Evolutionary conservation across 2,329 filamentous ascomycete genomes (phyloP).

Genomic region (Ophiobolus disseminans): DNA sequence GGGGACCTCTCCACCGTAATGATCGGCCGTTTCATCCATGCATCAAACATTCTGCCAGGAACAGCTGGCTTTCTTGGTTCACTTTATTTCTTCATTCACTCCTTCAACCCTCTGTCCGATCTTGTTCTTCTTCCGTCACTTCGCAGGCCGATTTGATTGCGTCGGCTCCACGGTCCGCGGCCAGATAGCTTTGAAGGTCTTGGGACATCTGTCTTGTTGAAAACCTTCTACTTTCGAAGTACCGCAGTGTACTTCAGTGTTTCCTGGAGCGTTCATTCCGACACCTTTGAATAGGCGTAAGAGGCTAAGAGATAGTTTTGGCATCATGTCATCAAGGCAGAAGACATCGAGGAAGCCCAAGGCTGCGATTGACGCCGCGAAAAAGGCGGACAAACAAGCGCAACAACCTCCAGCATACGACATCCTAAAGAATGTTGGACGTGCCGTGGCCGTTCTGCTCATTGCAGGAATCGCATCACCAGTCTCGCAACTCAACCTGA

Average conservation of each 20-base stretch:
- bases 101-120: conserved; percentile 9
- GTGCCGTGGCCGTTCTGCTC: conserved; percentile 54
- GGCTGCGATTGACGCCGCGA: conserved; percentile 40
- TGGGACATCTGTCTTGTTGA: conserved; percentile 13
- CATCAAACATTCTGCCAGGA: conserved; percentile 34
- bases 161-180: conserved; percentile 31
- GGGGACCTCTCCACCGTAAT: conserved; percentile 29
- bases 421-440: conserved; percentile 39
- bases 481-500: conserved; percentile 76
- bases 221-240: conserved; percentile 1
- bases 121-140: conserved; percentile 13
- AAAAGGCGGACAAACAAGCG: conserved; percentile 32
- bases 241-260: not conserved
- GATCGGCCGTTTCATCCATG: conserved; percentile 46
- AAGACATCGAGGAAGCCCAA: conserved; percentile 47
- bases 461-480: conserved; percentile 71
- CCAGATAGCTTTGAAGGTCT: conserved; percentile 10
- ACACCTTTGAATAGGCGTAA: not conserved
- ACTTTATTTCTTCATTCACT: conserved; percentile 15
- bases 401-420: conserved; percentile 30
- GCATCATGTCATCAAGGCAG: conserved; percentile 40
- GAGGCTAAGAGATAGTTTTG: conserved; percentile 12
- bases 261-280: not conserved
- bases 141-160: conserved; percentile 29
- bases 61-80: conserved; percentile 41